These are phyloP conservation scores for Pseudofabraea citricarpa DNA, from an alignment of 2,329 filamentous ascomycete species.

Conservation along the genomic window DNA sequence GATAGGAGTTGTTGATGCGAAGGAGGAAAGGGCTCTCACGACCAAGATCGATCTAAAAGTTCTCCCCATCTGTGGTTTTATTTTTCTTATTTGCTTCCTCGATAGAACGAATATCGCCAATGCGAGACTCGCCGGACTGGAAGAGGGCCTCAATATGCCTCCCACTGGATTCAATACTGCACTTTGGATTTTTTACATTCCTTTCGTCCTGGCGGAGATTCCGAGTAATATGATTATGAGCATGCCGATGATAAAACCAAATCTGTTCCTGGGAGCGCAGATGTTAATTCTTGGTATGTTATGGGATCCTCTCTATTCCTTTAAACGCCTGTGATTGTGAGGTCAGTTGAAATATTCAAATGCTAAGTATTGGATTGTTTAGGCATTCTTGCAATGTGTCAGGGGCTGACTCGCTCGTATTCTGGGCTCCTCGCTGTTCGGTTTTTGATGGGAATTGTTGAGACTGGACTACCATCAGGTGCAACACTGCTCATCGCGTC, in stretches of 20 bases:
- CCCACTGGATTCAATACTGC: conserved; percentile 36
- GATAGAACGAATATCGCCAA: conserved; percentile 48
- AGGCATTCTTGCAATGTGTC: conserved; percentile 37
- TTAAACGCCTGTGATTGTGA: conserved; percentile 5
- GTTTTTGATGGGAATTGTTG: conserved; percentile 20
- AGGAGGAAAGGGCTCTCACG: conserved; percentile 6
- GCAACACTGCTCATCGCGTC: conserved; percentile 4
- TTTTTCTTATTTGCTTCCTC: conserved; percentile 51
- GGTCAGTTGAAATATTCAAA: neutral
- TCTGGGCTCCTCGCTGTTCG: conserved; percentile 24
- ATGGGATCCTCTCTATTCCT: neutral
- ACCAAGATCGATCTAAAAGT: conserved; percentile 15
- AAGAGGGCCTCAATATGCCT: conserved; percentile 33
- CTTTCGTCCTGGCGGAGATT: conserved; percentile 39
- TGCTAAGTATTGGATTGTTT: conserved; percentile 3
- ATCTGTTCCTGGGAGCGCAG: conserved; percentile 33
- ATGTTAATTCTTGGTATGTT: conserved; percentile 35
- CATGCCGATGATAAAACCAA: conserved; percentile 31
- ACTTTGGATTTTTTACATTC: conserved; percentile 39
- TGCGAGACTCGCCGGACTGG: conserved; percentile 32
- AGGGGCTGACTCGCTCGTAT: conserved; percentile 35
- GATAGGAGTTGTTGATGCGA: too few species aligned
- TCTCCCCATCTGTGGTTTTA: conserved; percentile 52
- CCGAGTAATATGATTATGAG: conserved; percentile 41
- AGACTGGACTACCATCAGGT: conserved; percentile 22